A percentile compares a stretch with the other conserved stretches of the same genome.
Evolutionary conservation across 78 protist genomes (phyloP).

Genomic region (Pirum gemmata): DNA sequence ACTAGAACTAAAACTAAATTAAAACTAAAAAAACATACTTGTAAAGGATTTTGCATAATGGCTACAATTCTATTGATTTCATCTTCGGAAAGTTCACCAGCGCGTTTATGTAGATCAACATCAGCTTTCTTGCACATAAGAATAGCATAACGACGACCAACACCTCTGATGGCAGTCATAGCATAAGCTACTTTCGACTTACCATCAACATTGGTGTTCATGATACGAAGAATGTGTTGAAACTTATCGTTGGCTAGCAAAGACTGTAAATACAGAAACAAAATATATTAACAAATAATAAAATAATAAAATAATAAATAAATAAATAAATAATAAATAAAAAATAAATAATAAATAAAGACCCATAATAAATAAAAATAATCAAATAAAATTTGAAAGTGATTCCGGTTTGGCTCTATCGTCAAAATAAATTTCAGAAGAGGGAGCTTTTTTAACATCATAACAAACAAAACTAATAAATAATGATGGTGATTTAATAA

Average conservation of each 20-base stretch:
- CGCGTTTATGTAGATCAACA: constrained; percentile 80
- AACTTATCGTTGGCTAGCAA: constrained; percentile 65
- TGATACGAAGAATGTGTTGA: constrained; percentile 93
- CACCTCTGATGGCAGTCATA: constrained; percentile 88
- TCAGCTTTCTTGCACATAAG: constrained; percentile 93
- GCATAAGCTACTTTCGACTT: constrained; percentile 80
- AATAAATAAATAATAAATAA: too few relatives aligned
- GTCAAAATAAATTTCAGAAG: too few relatives aligned
- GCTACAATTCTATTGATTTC: constrained; percentile 87
- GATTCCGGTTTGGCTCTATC: too few relatives aligned
- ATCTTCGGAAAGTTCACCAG: constrained; percentile 92
- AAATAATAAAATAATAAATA: background rate
- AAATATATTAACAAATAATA: background rate
- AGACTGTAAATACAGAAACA: constrained; percentile 23
- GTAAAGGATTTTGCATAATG: constrained; percentile 90
- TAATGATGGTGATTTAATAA: too few relatives aligned
- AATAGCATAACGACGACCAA: constrained; percentile 94
- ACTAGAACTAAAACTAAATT: too few relatives aligned
- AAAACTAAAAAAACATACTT: constrained; percentile 16
- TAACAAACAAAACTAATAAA: too few relatives aligned
- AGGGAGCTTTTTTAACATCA: too few relatives aligned
- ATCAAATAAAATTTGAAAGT: too few relatives aligned
- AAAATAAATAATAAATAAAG: too few relatives aligned
- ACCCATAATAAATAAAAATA: too few relatives aligned
- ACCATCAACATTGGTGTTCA: constrained; percentile 96